These are phyloP conservation scores for Zizania palustris DNA, from an alignment of 202 grass and related monocot genomes.

Conservation along the genomic window DNA sequence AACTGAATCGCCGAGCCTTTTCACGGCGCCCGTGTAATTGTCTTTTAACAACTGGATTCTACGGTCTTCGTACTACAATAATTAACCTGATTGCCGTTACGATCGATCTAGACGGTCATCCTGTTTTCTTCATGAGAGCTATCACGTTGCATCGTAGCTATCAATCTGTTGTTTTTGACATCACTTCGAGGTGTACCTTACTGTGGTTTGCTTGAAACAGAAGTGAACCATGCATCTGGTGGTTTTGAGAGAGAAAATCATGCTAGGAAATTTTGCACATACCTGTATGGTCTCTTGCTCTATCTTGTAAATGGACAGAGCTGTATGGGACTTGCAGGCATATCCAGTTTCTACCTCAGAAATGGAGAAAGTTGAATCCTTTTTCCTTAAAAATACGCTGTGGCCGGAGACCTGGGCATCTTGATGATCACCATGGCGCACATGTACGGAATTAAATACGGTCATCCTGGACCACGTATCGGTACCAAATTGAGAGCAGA, in stretches of 20 bases:
- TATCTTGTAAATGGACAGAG: background rate
- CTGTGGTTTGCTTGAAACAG: slow-evolving; percentile 44
- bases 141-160: background rate
- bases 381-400: background rate
- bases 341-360: slow-evolving; percentile 1
- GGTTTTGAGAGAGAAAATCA: slow-evolving; percentile 41
- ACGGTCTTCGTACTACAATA: no score
- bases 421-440: background rate
- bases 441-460: background rate
- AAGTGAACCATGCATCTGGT: background rate
- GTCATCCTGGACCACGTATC: background rate
- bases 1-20: no score
- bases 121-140: background rate
- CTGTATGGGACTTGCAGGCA: background rate
- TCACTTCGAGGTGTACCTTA: slow-evolving; percentile 4
- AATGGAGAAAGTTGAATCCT: background rate
- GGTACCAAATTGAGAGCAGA: background rate
- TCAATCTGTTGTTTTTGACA: background rate
- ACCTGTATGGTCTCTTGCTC: background rate
- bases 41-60: no score
- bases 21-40: no score
- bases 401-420: background rate
- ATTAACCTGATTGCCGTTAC: no score
- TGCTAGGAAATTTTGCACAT: background rate
- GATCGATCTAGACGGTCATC: no score